These are phyloP conservation scores for Magnolia officinalis DNA, from an alignment of 164 flowering plant genomes.

Conservation along the genomic window DNA sequence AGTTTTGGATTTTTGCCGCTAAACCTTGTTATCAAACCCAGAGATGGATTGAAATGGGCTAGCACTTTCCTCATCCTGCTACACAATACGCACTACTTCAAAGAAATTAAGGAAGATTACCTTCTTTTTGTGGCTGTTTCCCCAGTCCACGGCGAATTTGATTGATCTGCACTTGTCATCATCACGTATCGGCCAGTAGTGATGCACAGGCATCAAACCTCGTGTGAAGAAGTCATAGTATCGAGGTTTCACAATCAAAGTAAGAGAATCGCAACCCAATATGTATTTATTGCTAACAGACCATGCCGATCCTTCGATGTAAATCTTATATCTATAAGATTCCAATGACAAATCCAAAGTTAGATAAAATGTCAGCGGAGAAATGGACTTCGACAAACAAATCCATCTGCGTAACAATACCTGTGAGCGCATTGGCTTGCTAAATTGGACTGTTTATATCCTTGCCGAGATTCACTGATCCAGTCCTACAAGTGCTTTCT, in stretches of 20 bases:
- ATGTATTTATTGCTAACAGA: conserved; percentile 73
- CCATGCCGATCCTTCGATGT: conserved; percentile 69
- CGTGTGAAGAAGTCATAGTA: conserved; percentile 67
- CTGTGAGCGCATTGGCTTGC: conserved; percentile 60
- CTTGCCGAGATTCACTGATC: conserved; percentile 33
- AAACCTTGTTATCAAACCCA: no score
- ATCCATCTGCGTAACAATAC: conserved; percentile 15
- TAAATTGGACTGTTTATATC: conserved; percentile 43
- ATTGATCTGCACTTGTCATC: conserved; percentile 42
- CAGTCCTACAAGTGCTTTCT: conserved; percentile 41
- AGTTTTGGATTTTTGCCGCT: no score
- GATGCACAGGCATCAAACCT: conserved; percentile 48
- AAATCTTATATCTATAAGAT: conserved; percentile 50
- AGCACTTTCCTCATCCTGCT: not conserved
- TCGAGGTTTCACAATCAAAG: conserved; percentile 38
- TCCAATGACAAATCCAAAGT: not conserved
- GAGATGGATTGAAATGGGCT: not conserved
- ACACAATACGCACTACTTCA: not conserved
- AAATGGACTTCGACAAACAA: not conserved
- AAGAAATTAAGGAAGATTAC: conserved; percentile 20
- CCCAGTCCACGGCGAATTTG: conserved; percentile 72
- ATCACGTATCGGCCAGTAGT: conserved; percentile 65
- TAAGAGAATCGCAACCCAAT: conserved; percentile 57
- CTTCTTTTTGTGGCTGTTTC: conserved; percentile 49
- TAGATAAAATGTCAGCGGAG: not conserved